phyloP scores from a whole-genome alignment of 139 green algal species.

The Chlorella sorokiniana region DNA sequence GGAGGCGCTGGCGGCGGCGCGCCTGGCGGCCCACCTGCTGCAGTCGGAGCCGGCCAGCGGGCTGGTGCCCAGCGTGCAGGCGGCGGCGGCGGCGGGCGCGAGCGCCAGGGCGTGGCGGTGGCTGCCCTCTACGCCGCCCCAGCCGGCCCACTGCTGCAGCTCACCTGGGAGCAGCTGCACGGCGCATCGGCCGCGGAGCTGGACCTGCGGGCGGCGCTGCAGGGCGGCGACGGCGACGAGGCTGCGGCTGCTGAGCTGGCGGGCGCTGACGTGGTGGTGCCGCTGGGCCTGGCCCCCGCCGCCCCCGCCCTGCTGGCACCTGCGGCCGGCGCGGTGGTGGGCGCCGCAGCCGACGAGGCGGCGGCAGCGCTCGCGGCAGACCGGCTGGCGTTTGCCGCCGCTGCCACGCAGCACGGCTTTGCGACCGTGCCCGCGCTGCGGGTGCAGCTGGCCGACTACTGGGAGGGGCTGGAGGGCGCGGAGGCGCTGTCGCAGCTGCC shows the following conservation, averaged over 20 bases:
- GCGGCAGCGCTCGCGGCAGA: constrained; percentile 18
- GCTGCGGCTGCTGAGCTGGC: neutral
- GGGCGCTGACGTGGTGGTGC: constrained; percentile 7
- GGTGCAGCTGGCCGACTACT: constrained; percentile 5
- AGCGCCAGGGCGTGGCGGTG: constrained; percentile 19
- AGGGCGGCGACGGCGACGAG: neutral
- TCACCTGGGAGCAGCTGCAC: constrained; percentile 37
- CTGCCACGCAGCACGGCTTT: constrained; percentile 17
- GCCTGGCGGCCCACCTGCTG: constrained; percentile 29
- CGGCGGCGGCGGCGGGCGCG: neutral
- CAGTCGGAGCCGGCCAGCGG: constrained; percentile 36
- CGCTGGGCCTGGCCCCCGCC: constrained; percentile 9
- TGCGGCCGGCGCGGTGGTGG: constrained; percentile 1
- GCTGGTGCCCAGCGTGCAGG: constrained; percentile 20
- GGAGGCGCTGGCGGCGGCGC: constrained; percentile 25
- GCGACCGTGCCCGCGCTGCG: neutral
- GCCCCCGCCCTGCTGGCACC: neutral
- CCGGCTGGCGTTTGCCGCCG: neutral
- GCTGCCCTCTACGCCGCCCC: neutral
- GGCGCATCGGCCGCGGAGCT: constrained; percentile 14
- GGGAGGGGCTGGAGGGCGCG: neutral
- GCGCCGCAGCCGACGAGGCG: neutral
- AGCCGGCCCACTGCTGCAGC: neutral
- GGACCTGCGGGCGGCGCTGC: constrained; percentile 4
- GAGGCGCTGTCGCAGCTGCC: neutral